These are phyloP conservation scores for Mucor ambiguus DNA, from an alignment of 371 early-diverging fungal genomes.

Conservation along the genomic window DNA sequence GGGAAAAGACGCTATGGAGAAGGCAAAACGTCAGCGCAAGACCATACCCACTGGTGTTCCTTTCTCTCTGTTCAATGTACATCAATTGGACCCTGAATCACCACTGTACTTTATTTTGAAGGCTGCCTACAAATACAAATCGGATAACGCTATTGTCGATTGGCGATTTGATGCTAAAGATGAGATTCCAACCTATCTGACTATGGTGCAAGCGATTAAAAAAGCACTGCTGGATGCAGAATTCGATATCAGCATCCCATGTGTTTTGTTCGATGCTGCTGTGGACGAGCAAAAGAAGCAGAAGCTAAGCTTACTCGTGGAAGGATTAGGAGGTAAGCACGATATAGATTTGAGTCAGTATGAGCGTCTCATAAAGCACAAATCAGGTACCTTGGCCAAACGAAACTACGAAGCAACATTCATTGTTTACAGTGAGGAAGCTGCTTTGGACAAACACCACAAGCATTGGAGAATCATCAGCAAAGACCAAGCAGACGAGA, in stretches of 20 bases:
- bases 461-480: slow-evolving; percentile 23
- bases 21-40: slow-evolving; percentile 18
- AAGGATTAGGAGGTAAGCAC: slow-evolving; percentile 53
- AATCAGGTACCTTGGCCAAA: slow-evolving; percentile 37
- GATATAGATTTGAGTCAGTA: no score
- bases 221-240: slow-evolving; percentile 36
- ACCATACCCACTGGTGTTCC: slow-evolving; percentile 51
- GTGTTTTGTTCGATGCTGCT: slow-evolving; percentile 50
- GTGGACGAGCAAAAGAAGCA: slow-evolving; percentile 45
- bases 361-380: background rate
- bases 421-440: slow-evolving; percentile 46
- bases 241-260: slow-evolving; percentile 34
- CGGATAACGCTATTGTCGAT: slow-evolving; percentile 44
- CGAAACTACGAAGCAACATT: slow-evolving; percentile 58
- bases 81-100: slow-evolving; percentile 31
- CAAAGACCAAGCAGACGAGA: slow-evolving; percentile 12
- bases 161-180: slow-evolving; percentile 61
- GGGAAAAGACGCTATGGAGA: slow-evolving; percentile 32
- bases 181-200: slow-evolving; percentile 39
- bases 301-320: slow-evolving; percentile 38
- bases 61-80: slow-evolving; percentile 50
- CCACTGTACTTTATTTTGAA: slow-evolving; percentile 53
- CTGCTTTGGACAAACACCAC: slow-evolving; percentile 13
- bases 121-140: slow-evolving; percentile 59
- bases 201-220: slow-evolving; percentile 48